Evolutionary conservation across 108 stramenopile species (phyloP), one percentile per base, ranked within the genome.

Genomic region (Cylindrotheca closterium): DNA sequence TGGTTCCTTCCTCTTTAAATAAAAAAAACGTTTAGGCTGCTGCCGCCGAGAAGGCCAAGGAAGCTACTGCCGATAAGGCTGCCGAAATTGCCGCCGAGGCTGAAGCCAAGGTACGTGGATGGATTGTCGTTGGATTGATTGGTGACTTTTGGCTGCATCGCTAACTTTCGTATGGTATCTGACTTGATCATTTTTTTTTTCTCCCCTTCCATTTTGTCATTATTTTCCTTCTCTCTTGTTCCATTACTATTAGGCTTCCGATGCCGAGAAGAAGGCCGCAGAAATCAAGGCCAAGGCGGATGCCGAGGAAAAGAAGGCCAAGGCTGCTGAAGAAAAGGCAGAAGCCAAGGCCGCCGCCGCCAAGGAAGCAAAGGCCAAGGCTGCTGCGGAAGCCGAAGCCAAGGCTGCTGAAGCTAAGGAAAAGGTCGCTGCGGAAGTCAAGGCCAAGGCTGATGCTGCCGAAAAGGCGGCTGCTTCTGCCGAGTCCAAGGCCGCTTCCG

Each of bases 81-180:
- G 80, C 71, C 22, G 62, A 73, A n/a, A 64, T 68, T 56, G 66
- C 69, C 17, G 69, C 74, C 31, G 73, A 73, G 34, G 70, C 75
- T 70, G 61, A 67, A 27, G 52, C 29, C 18, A 57, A 48, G 3
- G 73, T n/a, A 34, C 7, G 58, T 51, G n/a, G 53, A 17, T 5
- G 32, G 3, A 4, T 47, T 49, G 32, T 58, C 58, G 57, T 21
- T 50, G 47, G 48, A n/a, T 30, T 19, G 58, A 42, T 25, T 55
- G 55, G 28, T n/a, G 8, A 15, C 26, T 17, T 45, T 45, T 45
- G 42, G 42, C 42, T 47, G 18, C n/a, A 47, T 15, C n/a, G 18
- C 46, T 15, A 47, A 18, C n/a, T 0, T 47, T 47, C 18, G n/a
- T 15, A 15, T 19, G 30, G 12, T 15, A 21, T n/a, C 18, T 59